Evolutionary conservation across 257 asterid genomes (phyloP).

Genomic region (Perilla frutescens): DNA sequence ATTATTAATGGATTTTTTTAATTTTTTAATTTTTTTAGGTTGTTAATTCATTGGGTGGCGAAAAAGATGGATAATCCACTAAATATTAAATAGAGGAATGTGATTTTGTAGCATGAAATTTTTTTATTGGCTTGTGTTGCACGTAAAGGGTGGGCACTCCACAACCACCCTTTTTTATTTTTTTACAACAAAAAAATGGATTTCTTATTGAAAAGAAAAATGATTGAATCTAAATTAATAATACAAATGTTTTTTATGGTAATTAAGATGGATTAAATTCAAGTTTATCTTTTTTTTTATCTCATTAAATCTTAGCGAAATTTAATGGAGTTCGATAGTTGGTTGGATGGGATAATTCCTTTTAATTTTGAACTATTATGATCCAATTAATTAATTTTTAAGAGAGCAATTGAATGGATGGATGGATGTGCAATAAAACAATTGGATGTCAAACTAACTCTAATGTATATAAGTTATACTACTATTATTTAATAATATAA

Average conservation of each 20-base stretch:
- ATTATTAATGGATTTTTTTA: not conserved
- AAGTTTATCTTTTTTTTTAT: not conserved
- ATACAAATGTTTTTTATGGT: too few relatives aligned
- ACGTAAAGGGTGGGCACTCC: constrained; percentile 39
- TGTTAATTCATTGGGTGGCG: constrained; percentile 28
- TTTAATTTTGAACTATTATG: not conserved
- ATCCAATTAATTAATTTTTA: too few relatives aligned
- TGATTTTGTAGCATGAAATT: constrained; percentile 1
- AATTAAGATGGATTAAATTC: not conserved
- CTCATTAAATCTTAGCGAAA: too few relatives aligned
- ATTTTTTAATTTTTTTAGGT: not conserved
- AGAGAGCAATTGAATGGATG: too few relatives aligned
- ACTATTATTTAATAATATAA: too few relatives aligned
- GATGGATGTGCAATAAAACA: too few relatives aligned
- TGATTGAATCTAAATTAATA: not conserved
- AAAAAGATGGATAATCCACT: constrained; percentile 44
- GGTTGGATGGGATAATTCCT: not conserved
- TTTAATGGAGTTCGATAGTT: not conserved
- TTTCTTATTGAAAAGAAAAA: not conserved
- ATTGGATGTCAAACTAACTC: too few relatives aligned
- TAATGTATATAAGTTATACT: too few relatives aligned
- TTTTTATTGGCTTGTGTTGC: constrained; percentile 31
- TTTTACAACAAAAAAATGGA: not conserved
- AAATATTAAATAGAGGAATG: not conserved
- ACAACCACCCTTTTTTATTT: constrained; percentile 9